These are phyloP conservation scores for Beta lomatogona DNA, from an alignment of 179 eudicot species.

Conservation along the genomic window DNA sequence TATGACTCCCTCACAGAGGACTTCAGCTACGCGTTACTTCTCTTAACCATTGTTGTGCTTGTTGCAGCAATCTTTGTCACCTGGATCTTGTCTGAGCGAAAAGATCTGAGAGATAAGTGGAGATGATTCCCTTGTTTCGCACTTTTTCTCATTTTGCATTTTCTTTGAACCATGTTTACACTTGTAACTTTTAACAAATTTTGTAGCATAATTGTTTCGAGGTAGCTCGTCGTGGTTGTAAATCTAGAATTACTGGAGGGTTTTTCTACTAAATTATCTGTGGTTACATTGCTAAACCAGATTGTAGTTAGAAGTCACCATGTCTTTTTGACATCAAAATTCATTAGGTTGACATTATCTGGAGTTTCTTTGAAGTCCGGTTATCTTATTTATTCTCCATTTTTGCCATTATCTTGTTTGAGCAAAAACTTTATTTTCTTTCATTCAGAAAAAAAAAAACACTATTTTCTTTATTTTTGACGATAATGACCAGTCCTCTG, in stretches of 20 bases:
- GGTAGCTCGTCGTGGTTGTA: constrained; percentile 23
- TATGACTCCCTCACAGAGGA: constrained; percentile 96
- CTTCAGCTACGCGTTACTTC: constrained; percentile 91
- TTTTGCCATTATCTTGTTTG: not conserved
- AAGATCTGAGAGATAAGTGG: constrained; percentile 96
- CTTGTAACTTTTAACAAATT: constrained; percentile 41
- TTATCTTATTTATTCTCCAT: not conserved
- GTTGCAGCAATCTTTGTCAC: constrained; percentile 79
- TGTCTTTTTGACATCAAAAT: constrained; percentile 9
- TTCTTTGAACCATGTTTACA: constrained; percentile 7
- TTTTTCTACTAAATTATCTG: not conserved
- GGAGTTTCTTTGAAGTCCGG: not conserved
- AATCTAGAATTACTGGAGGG: constrained; percentile 29
- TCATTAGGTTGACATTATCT: not conserved
- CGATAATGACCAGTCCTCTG: not conserved
- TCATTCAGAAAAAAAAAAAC: too few species aligned
- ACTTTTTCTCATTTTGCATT: constrained; percentile 13
- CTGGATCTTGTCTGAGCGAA: constrained; percentile 89
- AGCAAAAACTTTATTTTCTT: not conserved
- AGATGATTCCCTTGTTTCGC: constrained; percentile 48
- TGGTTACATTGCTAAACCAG: constrained; percentile 22
- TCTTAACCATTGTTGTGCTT: constrained; percentile 80
- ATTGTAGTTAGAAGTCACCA: constrained; percentile 8
- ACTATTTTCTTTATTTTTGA: too few species aligned
- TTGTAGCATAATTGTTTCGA: constrained; percentile 35